A percentile compares a stretch with the other conserved stretches of the same genome.
These are phyloP conservation scores for Panaeolus cyanescens DNA, from an alignment of 768 basidiomycete genomes.

Conservation along the genomic window DNA sequence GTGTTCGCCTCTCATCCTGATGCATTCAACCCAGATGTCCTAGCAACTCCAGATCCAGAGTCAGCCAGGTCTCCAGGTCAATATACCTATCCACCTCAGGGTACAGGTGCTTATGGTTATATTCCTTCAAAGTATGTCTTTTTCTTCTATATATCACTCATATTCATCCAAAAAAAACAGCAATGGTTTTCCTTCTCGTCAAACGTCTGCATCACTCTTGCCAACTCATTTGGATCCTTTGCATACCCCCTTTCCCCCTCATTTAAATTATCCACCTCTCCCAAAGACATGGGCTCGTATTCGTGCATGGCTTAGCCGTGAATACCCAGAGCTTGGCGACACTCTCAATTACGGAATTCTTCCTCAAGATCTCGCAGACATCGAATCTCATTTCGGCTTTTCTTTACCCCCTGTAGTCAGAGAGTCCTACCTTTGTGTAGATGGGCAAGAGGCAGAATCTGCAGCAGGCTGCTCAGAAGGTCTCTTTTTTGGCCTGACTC, in stretches of 20 bases:
- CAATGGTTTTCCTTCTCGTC: constrained; percentile 45
- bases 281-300: constrained; percentile 83
- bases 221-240: constrained; percentile 65
- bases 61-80: constrained; percentile 43
- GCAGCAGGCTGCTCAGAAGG: constrained; percentile 88
- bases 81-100: constrained; percentile 81
- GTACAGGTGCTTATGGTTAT: constrained; percentile 58
- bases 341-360: constrained; percentile 92
- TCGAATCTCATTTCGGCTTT: constrained; percentile 86
- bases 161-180: constrained; percentile 18
- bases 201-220: constrained; percentile 55
- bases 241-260: constrained; percentile 45
- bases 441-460: constrained; percentile 94
- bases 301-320: constrained; percentile 74
- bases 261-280: constrained; percentile 72
- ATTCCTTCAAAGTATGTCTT: constrained; percentile 55
- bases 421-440: constrained; percentile 84
- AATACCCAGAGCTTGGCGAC: constrained; percentile 94
- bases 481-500: constrained; percentile 93
- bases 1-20: constrained; percentile 53
- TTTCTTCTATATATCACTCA: background rate
- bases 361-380: constrained; percentile 73
- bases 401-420: constrained; percentile 84
- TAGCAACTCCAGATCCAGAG: constrained; percentile 50
- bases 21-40: constrained; percentile 57